phyloP scores from a whole-genome alignment of 2,329 filamentous ascomycete species.

The Pestalotiopsis fici region DNA sequence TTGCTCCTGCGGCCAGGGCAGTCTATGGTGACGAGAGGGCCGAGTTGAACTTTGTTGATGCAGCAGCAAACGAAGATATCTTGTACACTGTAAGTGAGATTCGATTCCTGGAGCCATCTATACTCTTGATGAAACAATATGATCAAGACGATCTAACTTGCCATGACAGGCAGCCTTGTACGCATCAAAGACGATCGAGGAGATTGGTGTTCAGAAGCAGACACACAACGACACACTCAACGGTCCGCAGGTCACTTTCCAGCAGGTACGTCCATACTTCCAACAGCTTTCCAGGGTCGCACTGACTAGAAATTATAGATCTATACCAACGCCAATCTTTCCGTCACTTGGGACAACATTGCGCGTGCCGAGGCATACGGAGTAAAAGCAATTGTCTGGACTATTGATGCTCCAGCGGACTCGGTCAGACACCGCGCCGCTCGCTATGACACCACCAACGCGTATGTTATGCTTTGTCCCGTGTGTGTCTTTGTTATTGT shows the following conservation, averaged over 20 bases:
- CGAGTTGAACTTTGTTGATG: slow-evolving; percentile 41
- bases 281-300: background rate
- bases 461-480: background rate
- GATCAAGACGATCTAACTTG: background rate
- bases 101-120: too few species aligned
- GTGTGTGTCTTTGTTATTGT: background rate
- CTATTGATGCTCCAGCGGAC: slow-evolving; percentile 21
- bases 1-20: slow-evolving; percentile 38
- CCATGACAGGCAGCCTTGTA: slow-evolving; percentile 17
- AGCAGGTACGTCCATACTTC: slow-evolving; percentile 17
- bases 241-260: slow-evolving; percentile 22
- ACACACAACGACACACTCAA: slow-evolving; percentile 13
- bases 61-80: slow-evolving; percentile 38
- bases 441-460: slow-evolving; percentile 11
- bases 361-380: slow-evolving; percentile 17
- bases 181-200: slow-evolving; percentile 24
- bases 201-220: slow-evolving; percentile 21
- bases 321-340: slow-evolving; percentile 25
- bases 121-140: too few species aligned
- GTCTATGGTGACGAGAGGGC: slow-evolving; percentile 35
- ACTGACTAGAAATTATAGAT: background rate
- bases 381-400: slow-evolving; percentile 26
- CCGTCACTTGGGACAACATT: slow-evolving; percentile 20
- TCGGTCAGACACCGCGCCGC: slow-evolving; percentile 12
- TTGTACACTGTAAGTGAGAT: slow-evolving; percentile 36